Conservation (phyloP, 129 eudicot species). For the Chrysanthemum makinoi region DNA sequence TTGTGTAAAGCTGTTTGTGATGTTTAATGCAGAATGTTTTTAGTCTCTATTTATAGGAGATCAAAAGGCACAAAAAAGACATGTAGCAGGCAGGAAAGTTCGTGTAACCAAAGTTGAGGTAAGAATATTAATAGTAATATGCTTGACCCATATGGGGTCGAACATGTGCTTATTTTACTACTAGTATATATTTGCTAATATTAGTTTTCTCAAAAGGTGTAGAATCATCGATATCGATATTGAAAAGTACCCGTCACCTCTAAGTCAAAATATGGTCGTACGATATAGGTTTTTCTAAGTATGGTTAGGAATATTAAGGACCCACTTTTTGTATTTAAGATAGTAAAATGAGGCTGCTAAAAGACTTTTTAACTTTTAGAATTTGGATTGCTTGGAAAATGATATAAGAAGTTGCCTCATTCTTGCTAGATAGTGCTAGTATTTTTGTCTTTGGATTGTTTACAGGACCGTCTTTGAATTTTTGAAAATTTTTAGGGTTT, state of each 20-base stretch:
- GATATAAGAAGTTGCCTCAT: constrained; percentile 27
- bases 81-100: constrained; percentile 27
- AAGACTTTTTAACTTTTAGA: not conserved
- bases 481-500: no score
- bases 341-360: constrained; percentile 33
- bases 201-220: constrained; percentile 13
- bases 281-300: constrained; percentile 10
- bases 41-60: constrained; percentile 42
- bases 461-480: not conserved
- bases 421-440: not conserved
- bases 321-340: constrained; percentile 24
- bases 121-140: constrained; percentile 4
- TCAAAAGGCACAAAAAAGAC: constrained; percentile 29
- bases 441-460: not conserved
- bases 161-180: constrained; percentile 15
- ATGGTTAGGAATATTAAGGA: constrained; percentile 29
- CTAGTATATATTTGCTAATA: not conserved
- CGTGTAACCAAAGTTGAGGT: not conserved
- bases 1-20: constrained; percentile 9
- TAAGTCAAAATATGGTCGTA: constrained; percentile 27
- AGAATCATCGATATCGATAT: constrained; percentile 10
- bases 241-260: constrained; percentile 13
- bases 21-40: constrained; percentile 26
- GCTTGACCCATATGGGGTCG: constrained; percentile 21
- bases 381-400: constrained; percentile 4